Conservation (phyloP, 768 basidiomycete genomes). For the Suillus subalutaceus region DNA sequence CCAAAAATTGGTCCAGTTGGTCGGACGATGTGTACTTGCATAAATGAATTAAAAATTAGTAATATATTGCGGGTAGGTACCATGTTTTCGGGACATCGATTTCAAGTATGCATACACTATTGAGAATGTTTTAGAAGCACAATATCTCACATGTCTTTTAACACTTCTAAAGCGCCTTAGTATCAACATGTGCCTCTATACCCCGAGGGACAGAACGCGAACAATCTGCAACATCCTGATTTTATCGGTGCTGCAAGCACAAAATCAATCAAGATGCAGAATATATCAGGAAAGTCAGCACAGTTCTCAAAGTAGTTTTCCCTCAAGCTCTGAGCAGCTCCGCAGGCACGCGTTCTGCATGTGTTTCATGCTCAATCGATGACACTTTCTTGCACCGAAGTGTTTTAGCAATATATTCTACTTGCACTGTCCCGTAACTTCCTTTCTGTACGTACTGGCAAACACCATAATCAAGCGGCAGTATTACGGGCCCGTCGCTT, state of each 20-base stretch:
- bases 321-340: not conserved
- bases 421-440: not conserved
- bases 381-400: not conserved
- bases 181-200: not conserved
- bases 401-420: not conserved
- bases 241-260: slow-evolving; percentile 22
- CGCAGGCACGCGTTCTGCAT: slow-evolving; percentile 2
- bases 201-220: slow-evolving; percentile 20
- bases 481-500: slow-evolving; percentile 27
- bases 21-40: slow-evolving; percentile 25
- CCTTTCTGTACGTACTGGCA: not conserved
- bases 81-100: not conserved
- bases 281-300: slow-evolving; percentile 21
- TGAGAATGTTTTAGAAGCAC: not conserved
- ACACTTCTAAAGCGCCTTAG: not conserved
- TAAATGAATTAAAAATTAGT: slow-evolving; percentile 11
- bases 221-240: slow-evolving; percentile 24
- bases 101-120: not conserved
- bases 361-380: too few species aligned
- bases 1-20: slow-evolving; percentile 24
- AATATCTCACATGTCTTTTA: not conserved
- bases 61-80: not conserved
- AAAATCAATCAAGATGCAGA: slow-evolving; percentile 19
- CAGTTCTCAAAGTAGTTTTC: slow-evolving; percentile 19
- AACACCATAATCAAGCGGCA: slow-evolving; percentile 3